phyloP scores from a whole-genome alignment of 2,329 filamentous ascomycete genomes.

The Passalora sequoiae region DNA sequence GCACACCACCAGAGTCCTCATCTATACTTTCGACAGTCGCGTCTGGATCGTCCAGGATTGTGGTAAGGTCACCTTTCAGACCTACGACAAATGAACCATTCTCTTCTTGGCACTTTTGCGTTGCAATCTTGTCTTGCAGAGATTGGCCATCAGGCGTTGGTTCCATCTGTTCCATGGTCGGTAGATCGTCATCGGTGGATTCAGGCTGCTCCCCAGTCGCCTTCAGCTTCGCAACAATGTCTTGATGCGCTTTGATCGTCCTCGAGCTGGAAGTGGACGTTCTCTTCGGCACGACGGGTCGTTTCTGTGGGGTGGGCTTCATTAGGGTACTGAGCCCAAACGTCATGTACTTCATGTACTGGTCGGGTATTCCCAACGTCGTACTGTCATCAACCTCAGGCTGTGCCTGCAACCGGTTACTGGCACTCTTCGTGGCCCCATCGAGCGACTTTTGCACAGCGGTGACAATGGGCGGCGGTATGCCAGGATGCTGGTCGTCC shows the following conservation, averaged over 20 bases:
- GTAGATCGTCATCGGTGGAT: conserved; percentile 12
- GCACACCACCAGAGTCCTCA: conserved; percentile 34
- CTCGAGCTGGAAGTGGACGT: conserved; percentile 25
- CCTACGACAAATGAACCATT: conserved; percentile 62
- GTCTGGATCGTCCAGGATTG: conserved; percentile 43
- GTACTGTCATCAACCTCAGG: conserved; percentile 26
- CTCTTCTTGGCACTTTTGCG: conserved; percentile 41
- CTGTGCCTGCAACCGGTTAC: conserved; percentile 7
- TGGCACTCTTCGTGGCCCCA: conserved; percentile 36
- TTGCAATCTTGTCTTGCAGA: conserved; percentile 59
- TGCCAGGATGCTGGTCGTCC: conserved; percentile 30
- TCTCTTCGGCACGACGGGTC: conserved; percentile 19
- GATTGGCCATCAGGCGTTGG: conserved; percentile 38
- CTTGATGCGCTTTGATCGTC: conserved; percentile 18
- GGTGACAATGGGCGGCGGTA: conserved; percentile 45
- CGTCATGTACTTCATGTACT: conserved; percentile 49
- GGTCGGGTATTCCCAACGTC: conserved; percentile 42
- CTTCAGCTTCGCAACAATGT: conserved; percentile 5
- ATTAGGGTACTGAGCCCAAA: conserved; percentile 39
- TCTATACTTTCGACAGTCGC: conserved; percentile 25
- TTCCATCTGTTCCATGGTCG: conserved; percentile 27
- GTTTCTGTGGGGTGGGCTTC: conserved; percentile 22
- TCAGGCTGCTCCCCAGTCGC: conserved; percentile 10
- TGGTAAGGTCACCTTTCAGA: conserved; percentile 59
- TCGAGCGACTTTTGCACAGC: conserved; percentile 43